Evolutionary conservation across 2,329 filamentous ascomycete species (phyloP), one percentile per base, ranked within the genome.

Genomic region (Ceratocystiopsis brevicomis): DNA sequence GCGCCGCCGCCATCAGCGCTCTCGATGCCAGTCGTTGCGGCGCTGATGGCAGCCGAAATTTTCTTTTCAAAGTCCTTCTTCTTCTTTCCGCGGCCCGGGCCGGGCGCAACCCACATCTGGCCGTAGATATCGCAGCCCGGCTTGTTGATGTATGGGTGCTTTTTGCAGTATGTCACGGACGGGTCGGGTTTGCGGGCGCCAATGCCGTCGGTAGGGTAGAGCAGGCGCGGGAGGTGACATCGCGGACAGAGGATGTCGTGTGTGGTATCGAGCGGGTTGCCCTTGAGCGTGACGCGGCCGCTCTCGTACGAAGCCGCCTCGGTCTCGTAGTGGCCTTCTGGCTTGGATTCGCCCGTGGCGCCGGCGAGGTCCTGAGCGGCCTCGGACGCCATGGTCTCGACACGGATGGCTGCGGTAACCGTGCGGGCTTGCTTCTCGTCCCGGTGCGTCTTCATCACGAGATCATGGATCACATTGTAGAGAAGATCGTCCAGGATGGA

Each of bases 91-190:
- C 79, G 71, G 14, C 76, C 76, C 18, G 76, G 76, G 0, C 72
- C 72, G 18, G 79, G 78, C 16, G 76, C 76, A 14, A 82, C 77
- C 70, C 82, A 87, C 25, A 79, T 82, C 59, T 86, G 83, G 41
- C 80, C 81, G 59, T 86, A 86, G 50, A 87, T 83, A 58, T 88
- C 81, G 61, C 77, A 81, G 47, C 80, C 80, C 2, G 75, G 67
- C 56, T 81, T 78, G 51, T 82, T 74, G 47, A 84, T 81, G 64
- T 80, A 87, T 0, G 81, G 81, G 47, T 80, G 76, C 50, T 77
- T 76, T 59, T 82, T 83, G 68, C 82, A 88, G 65, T 86, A 87
- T 51, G 78, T 73, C 51, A 77, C 65, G 49, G 69, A 66, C 0
- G 80, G 80, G 45, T 79, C 73, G 38, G 76, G 76, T 54, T 74